phyloP scores from a whole-genome alignment of 192 early-diverging fungal species.

The Diversispora eburnea region DNA sequence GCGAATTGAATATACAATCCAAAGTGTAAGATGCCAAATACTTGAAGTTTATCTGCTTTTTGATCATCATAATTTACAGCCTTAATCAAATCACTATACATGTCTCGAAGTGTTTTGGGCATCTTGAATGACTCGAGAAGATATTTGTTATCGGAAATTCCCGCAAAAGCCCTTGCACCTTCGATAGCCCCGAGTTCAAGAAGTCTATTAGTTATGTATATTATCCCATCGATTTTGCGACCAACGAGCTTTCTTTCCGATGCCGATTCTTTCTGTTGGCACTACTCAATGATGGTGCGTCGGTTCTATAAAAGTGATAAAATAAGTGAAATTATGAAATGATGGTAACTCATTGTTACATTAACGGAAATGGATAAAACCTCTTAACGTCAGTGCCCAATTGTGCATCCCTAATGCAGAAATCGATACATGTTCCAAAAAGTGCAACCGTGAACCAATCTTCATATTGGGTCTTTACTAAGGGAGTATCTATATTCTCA shows the following conservation, averaged over 20 bases:
- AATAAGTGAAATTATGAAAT: slow-evolving; percentile 2
- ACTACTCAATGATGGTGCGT: slow-evolving; percentile 20
- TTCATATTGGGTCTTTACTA: too few species aligned
- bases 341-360: slow-evolving; percentile 20
- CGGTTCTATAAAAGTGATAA: slow-evolving; percentile 15
- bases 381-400: slow-evolving; percentile 19
- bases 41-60: slow-evolving; percentile 23
- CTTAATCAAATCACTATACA: slow-evolving; percentile 19
- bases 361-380: not conserved
- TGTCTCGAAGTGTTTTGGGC: slow-evolving; percentile 18
- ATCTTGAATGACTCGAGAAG: slow-evolving; percentile 20
- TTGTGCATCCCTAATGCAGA: slow-evolving; percentile 2
- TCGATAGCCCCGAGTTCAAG: slow-evolving; percentile 22
- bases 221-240: slow-evolving; percentile 24
- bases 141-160: slow-evolving; percentile 14
- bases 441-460: too few species aligned
- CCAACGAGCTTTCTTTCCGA: slow-evolving; percentile 25
- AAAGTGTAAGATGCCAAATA: slow-evolving; percentile 22
- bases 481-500: too few species aligned
- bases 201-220: not conserved
- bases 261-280: slow-evolving; percentile 16
- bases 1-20: slow-evolving; percentile 19
- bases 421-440: slow-evolving; percentile 24
- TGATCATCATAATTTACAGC: slow-evolving; percentile 17
- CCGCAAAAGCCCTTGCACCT: slow-evolving; percentile 13